Percentiles rank a stretch among this genome's conserved stretches.
Evolutionary conservation across 371 early-diverging fungal species (phyloP).

Genomic region (Mucor irregularis): DNA sequence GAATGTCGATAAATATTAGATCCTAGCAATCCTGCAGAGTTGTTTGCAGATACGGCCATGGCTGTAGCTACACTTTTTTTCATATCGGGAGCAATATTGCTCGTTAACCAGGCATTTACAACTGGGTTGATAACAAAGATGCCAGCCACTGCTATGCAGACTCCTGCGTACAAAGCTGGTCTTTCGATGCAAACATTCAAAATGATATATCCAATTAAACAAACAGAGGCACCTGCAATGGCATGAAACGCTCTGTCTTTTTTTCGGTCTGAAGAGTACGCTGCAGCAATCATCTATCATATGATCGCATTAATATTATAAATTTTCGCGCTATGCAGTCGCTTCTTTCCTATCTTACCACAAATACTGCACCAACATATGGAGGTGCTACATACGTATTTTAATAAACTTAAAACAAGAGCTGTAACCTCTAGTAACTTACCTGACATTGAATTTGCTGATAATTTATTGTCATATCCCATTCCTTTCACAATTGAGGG

Average conservation of each 20-base stretch:
- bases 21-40: slow-evolving; percentile 47
- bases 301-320: background rate
- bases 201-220: slow-evolving; percentile 40
- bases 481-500: slow-evolving; percentile 47
- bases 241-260: slow-evolving; percentile 48
- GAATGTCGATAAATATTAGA: slow-evolving; percentile 48
- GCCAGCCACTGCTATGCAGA: slow-evolving; percentile 47
- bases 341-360: slow-evolving; percentile 22
- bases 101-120: slow-evolving; percentile 52
- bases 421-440: background rate
- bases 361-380: slow-evolving; percentile 44
- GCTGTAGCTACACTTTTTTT: slow-evolving; percentile 51
- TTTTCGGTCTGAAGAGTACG: slow-evolving; percentile 39
- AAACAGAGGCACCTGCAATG: slow-evolving; percentile 33
- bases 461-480: slow-evolving; percentile 43
- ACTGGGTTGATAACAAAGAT: slow-evolving; percentile 50
- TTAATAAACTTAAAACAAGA: background rate
- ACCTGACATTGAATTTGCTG: slow-evolving; percentile 53
- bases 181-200: slow-evolving; percentile 19
- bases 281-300: slow-evolving; percentile 38
- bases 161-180: slow-evolving; percentile 28
- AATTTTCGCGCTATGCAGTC: background rate
- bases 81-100: slow-evolving; percentile 50
- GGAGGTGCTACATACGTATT: slow-evolving; percentile 35
- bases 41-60: slow-evolving; percentile 52